Evolutionary conservation across 192 early-diverging fungal species (phyloP).

Genomic region (Radiomyces spectabilis): DNA sequence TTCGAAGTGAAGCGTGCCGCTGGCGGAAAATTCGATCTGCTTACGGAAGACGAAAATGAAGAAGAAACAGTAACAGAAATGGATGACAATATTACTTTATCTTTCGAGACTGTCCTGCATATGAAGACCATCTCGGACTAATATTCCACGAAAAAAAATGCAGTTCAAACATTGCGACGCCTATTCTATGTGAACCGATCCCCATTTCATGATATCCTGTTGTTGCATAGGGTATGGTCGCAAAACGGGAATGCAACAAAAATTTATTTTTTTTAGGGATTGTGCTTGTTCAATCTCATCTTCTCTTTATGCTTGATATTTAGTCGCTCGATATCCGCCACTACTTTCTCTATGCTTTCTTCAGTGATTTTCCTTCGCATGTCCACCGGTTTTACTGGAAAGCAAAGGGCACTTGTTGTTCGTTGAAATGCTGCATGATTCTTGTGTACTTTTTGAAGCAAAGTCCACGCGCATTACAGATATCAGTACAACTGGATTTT

Average conservation of each 20-base stretch:
- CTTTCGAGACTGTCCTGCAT: too few relatives aligned
- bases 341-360: slow-evolving; percentile 15
- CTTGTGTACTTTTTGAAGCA: slow-evolving; percentile 16
- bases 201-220: too few relatives aligned
- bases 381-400: background rate
- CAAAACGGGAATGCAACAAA: too few relatives aligned
- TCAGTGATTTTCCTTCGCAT: slow-evolving; percentile 11
- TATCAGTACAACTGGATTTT: background rate
- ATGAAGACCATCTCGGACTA: too few relatives aligned
- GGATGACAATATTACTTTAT: too few relatives aligned
- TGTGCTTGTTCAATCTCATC: too few relatives aligned
- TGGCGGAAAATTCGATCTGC: background rate
- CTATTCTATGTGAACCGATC: too few relatives aligned
- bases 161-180: too few relatives aligned
- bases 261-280: too few relatives aligned
- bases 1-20: background rate
- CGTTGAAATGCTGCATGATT: slow-evolving; percentile 19
- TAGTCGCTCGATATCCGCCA: slow-evolving; percentile 13
- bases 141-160: too few relatives aligned
- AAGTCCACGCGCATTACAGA: background rate
- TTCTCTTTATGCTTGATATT: slow-evolving; percentile 3
- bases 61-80: background rate
- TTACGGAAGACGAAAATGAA: background rate
- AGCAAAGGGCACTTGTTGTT: background rate
- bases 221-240: too few relatives aligned